These are phyloP conservation scores for Protomyces macrosporus DNA, from an alignment of 1,139 yeast genomes.

Conservation along the genomic window DNA sequence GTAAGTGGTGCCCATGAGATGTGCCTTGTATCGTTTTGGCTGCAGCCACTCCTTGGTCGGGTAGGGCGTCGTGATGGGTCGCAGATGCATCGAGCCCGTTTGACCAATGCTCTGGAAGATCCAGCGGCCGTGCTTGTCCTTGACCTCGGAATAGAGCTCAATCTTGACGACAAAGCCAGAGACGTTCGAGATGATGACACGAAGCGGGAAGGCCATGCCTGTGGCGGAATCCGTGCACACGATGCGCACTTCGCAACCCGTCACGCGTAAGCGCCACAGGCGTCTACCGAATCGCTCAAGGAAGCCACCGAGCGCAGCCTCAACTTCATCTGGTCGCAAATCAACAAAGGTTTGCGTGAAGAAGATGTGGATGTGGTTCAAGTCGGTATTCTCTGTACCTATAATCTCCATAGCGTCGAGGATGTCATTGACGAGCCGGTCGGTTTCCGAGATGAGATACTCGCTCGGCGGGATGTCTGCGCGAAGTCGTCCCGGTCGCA, in stretches of 20 bases:
- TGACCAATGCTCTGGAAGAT: constrained; percentile 85
- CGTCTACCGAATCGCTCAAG: constrained; percentile 96
- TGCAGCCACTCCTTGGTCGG: constrained; percentile 97
- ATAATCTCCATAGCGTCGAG: constrained; percentile 90
- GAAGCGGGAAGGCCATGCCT: constrained; percentile 86
- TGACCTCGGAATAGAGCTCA: constrained; percentile 88
- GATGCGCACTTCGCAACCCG: constrained; percentile 95
- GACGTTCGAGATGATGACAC: constrained; percentile 93
- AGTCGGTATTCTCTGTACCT: constrained; percentile 89
- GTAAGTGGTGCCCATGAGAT: constrained; percentile 95
- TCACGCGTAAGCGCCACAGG: constrained; percentile 91
- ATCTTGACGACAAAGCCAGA: constrained; percentile 96
- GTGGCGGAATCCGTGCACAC: constrained; percentile 85
- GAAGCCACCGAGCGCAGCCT: constrained; percentile 95
- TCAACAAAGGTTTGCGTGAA: constrained; percentile 85
- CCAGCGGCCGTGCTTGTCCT: constrained; percentile 90
- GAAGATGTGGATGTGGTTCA: constrained; percentile 93
- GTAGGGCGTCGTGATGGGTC: constrained; percentile 92
- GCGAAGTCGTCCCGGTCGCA: constrained; percentile 89
- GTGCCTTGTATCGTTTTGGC: constrained; percentile 98
- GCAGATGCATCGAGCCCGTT: constrained; percentile 92
- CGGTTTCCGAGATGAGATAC: constrained; percentile 91
- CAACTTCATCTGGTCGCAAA: constrained; percentile 90
- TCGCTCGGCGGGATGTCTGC: constrained; percentile 90
- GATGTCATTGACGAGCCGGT: constrained; percentile 90